Conservation (phyloP, 2,329 filamentous ascomycete species). For the Ophiostoma piceae region DNA sequence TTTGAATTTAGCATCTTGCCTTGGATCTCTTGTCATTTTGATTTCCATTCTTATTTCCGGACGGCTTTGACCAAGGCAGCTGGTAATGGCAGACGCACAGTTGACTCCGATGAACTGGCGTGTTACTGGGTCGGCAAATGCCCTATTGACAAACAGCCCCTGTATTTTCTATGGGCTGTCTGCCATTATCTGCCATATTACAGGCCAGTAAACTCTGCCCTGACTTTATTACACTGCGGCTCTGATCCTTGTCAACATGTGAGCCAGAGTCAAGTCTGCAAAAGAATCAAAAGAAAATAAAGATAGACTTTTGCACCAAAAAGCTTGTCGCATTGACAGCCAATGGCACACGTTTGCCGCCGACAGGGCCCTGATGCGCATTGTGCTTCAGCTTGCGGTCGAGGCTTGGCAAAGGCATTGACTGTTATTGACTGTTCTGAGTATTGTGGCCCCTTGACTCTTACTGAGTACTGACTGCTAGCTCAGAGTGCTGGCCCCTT, state of each 20-base stretch:
- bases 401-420: constrained; percentile 2
- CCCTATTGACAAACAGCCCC: neutral
- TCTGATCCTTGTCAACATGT: neutral
- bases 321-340: constrained; percentile 11
- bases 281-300: neutral
- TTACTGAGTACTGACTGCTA: too few relatives aligned
- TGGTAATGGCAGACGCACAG: too few relatives aligned
- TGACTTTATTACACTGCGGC: neutral
- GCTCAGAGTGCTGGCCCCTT: neutral
- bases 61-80: too few relatives aligned
- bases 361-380: constrained; percentile 20
- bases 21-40: too few relatives aligned
- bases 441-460: too few relatives aligned
- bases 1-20: too few relatives aligned
- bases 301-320: neutral
- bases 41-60: too few relatives aligned
- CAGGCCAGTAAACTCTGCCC: neutral
- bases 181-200: neutral
- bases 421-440: neutral
- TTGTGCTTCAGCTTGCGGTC: constrained; percentile 16
- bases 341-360: constrained; percentile 4
- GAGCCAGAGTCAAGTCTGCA: too few relatives aligned
- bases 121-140: neutral
- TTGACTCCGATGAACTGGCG: neutral
- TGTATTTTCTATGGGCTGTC: neutral